Percentiles rank a stretch among this genome's conserved stretches.
These are phyloP conservation scores for Alliaria petiolata DNA, from an alignment of 345 rosid genomes.

Conservation along the genomic window DNA sequence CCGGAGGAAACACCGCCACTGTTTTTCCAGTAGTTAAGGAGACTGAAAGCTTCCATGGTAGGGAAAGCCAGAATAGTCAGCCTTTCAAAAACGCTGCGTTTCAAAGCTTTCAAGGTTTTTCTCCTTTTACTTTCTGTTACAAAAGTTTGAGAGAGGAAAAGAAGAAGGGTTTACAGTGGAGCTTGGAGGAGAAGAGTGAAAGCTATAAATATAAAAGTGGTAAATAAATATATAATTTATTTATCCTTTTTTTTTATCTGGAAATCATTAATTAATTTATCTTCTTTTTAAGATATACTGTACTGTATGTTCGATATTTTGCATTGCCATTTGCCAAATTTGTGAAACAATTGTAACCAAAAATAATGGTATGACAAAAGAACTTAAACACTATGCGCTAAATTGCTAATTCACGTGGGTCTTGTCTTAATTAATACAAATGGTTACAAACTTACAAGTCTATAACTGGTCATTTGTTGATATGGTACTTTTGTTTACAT, in stretches of 20 bases:
- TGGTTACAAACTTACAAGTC: not conserved
- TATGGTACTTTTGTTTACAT: not conserved
- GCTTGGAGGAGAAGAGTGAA: constrained; percentile 14
- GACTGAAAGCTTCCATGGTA: constrained; percentile 95
- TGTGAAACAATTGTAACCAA: not conserved
- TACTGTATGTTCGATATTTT: too few relatives aligned
- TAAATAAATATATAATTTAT: not conserved
- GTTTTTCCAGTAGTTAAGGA: constrained; percentile 92
- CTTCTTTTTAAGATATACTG: too few relatives aligned
- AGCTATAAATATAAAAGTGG: constrained; percentile 10
- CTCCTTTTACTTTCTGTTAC: not conserved
- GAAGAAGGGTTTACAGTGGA: too few relatives aligned
- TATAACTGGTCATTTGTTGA: not conserved
- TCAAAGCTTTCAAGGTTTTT: not conserved
- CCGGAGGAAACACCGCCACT: constrained; percentile 27
- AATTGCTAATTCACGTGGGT: not conserved
- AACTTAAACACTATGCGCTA: not conserved
- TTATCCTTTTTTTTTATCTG: not conserved
- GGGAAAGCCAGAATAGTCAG: constrained; percentile 70
- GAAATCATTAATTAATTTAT: not conserved
- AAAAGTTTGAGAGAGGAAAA: not conserved
- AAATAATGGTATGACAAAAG: not conserved
- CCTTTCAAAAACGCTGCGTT: constrained; percentile 30
- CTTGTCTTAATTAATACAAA: not conserved
- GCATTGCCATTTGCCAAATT: not conserved